Evolutionary conservation across 1,139 yeast genomes (phyloP), one percentile per base, ranked within the genome.

Genomic region (Nakaseomyces kungkrabaensis): DNA sequence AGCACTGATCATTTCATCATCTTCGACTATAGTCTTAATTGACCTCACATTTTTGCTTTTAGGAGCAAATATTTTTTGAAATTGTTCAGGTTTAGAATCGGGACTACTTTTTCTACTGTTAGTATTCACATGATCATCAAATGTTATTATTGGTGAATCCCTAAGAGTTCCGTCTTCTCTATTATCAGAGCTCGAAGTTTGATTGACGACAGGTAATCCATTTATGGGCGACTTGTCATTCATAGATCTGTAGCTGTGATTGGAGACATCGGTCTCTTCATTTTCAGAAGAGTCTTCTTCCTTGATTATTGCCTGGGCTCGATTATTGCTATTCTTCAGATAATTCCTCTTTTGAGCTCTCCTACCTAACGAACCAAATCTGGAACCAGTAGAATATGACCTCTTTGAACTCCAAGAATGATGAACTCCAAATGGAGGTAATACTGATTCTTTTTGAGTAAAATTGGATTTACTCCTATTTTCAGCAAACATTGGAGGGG

Each of bases 371-470:
- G 54, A 50, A 38, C 51, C 59, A 44, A 68, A 68, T 56, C 60
- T 67, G 9, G 49, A 24, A 51, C 70, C 69, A 8, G 68, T 54
- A 13, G 73, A 71, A 2, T 68, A 79, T 66, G 61, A 78, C 65
- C 71, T 72, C 70, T 67, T 75, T 67, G 63, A 53, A n/a, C 56
- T 51, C 60, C 66, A 55, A 11, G 61, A 51, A 31, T 59, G 51
- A 26, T 57, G 59, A 1, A 57, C 50, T 5, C 59, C 64, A 48
- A 60, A 54, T 8, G 59, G 51, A 1, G 67, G 65, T n/a, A 58
- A 52, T 1, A 59, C 59, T 4, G 68, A 60, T 29, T 62, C 66
- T 29, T 58, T 58, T 5, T 54, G 49, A 1, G 56, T 46, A 4
- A 55, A 47, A n/a, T 54, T 47, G 17, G 50, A 54, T 22, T 53